Evolutionary conservation across 2,329 filamentous ascomycete species (phyloP).

Genomic region (Macrophomina pseudophaseolina): DNA sequence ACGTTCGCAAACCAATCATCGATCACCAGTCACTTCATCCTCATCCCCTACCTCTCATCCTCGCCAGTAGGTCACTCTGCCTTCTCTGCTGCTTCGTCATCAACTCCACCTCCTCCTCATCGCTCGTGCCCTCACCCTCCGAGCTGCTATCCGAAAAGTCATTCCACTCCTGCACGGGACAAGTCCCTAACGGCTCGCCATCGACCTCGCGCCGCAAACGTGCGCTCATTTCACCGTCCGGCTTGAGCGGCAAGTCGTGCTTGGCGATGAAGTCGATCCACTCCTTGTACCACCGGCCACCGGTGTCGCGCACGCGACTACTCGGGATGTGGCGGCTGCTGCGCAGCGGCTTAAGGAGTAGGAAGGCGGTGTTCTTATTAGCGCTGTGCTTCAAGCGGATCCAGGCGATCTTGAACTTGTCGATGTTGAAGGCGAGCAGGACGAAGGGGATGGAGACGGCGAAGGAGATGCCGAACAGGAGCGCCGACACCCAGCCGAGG

Average conservation of each 20-base stretch:
- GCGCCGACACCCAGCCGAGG: constrained; percentile 35
- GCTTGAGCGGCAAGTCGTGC: constrained; percentile 9
- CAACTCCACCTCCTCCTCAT: neutral
- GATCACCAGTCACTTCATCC: no score
- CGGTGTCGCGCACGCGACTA: neutral
- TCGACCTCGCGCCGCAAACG: neutral
- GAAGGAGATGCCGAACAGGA: constrained; percentile 59
- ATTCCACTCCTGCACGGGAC: neutral
- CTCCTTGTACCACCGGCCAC: neutral
- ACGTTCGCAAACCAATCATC: no score
- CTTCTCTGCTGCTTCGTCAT: neutral
- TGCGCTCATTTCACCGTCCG: neutral
- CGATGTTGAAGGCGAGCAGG: constrained; percentile 52
- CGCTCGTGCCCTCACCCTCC: neutral
- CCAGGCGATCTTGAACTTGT: constrained; percentile 36
- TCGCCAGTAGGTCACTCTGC: neutral
- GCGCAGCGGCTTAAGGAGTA: constrained; percentile 1
- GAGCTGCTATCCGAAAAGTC: neutral
- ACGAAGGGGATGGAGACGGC: constrained; percentile 59
- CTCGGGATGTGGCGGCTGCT: neutral
- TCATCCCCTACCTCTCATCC: neutral
- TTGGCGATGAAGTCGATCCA: constrained; percentile 9
- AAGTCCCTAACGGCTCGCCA: neutral
- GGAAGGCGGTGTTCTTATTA: constrained; percentile 5
- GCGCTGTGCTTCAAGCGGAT: constrained; percentile 3